A percentile compares a stretch with the other conserved stretches of the same genome.
Conservation (phyloP, 2,329 filamentous ascomycete species). For the Trichoderma aggressivum region DNA sequence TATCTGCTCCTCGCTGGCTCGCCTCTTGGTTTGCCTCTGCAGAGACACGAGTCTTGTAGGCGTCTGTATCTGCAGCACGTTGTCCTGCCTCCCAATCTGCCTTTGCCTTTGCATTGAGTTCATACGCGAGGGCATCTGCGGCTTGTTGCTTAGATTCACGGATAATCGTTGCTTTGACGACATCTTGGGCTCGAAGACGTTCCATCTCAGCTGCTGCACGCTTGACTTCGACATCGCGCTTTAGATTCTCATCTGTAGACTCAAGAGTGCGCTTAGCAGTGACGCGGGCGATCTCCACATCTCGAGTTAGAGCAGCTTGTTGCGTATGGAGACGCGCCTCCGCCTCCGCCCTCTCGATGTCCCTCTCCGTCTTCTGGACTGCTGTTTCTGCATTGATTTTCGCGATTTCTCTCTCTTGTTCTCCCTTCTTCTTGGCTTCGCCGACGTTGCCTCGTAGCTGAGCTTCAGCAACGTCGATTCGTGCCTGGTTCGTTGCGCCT, state of each 20-base stretch:
- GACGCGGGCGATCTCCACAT: constrained; percentile 74
- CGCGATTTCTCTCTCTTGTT: not conserved
- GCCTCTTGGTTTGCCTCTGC: constrained; percentile 37
- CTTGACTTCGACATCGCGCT: constrained; percentile 72
- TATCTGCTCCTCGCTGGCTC: not conserved
- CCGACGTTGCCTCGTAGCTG: not conserved
- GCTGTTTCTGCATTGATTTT: not conserved
- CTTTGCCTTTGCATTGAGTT: constrained; percentile 56
- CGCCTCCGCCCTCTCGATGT: constrained; percentile 74
- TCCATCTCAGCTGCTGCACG: constrained; percentile 78
- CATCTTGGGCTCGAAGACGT: constrained; percentile 70
- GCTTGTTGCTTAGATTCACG: constrained; percentile 67
- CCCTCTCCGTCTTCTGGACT: constrained; percentile 75
- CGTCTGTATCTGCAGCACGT: constrained; percentile 51
- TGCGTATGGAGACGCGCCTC: constrained; percentile 72
- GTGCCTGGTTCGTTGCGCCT: constrained; percentile 76
- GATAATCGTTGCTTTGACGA: constrained; percentile 71
- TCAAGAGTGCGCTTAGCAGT: constrained; percentile 70
- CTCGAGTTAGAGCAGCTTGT: constrained; percentile 68
- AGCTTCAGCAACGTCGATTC: constrained; percentile 62
- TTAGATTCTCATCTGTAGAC: constrained; percentile 73
- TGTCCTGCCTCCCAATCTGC: constrained; percentile 53
- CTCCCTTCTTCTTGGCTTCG: not conserved
- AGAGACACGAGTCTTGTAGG: constrained; percentile 56
- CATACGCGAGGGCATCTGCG: constrained; percentile 63